Evolutionary conservation across 2,329 filamentous ascomycete genomes (phyloP), one percentile per base, ranked within the genome.

Genomic region (Emergomyces pasteurianus): DNA sequence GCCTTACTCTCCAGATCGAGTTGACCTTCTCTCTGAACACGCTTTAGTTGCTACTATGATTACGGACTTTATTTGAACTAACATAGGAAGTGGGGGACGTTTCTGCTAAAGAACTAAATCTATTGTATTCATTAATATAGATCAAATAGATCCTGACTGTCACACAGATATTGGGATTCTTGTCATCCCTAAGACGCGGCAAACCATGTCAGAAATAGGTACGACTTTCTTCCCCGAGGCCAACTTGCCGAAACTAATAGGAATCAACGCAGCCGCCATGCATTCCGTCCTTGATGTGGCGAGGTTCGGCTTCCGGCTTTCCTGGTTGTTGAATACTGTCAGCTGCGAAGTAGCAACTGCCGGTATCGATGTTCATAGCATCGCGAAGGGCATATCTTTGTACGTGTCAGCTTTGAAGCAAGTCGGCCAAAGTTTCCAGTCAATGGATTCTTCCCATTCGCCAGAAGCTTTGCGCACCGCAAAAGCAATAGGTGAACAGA

Each of bases 201-300:
- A 31, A 42, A 21, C 12, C 46, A 58, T 58, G 57, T 49, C 57
- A 4, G 46, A 58, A 50, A 26, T 40, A 36, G 28, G 57, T 58
- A 58, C 31, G 47, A 1, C 23, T 23, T 21, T 14, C 21, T 50
- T 34, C 4, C 5, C 12, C 31, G 8, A n/a, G 21, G 10, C 47
- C 18, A 52, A 12, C 34, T 40, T 21, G 23, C 31, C 47, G 31
- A 75, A 77, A 42, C 68, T 86, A 31, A 72, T 85, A 52, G 70
- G 74, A 77, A 81, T 56, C 82, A 85, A 68, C 85, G 85, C 63
- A 80, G 82, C 1, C 62, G 74, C 6, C 71, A 75, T 7, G 72
- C 79, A 38, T 8, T 36, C 58, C 7, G n/a, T 59, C n/a, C 34
- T 59, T 31, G 16, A 28, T 12, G 23, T 54, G 26, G 46, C 46